Conservation (phyloP, 306 rosid genomes). For the Glycyrrhiza uralensis region DNA sequence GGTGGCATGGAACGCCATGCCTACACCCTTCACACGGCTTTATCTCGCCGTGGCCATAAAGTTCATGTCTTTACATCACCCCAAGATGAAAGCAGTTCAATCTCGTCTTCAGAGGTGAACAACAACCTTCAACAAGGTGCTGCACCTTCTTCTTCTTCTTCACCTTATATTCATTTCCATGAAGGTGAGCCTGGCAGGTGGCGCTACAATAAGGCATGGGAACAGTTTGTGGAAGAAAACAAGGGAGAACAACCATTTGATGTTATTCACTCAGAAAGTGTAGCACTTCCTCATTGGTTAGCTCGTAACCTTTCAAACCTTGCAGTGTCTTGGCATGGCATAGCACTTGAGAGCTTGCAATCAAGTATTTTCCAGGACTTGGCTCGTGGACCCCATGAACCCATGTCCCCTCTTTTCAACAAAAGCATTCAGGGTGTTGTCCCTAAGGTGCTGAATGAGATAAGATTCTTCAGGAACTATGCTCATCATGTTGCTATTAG, state of each 20-base stretch:
- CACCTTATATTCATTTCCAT: slow-evolving; percentile 70
- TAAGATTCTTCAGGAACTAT: slow-evolving; percentile 67
- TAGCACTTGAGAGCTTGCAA: slow-evolving; percentile 74
- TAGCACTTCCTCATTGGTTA: slow-evolving; percentile 65
- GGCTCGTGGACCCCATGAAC: slow-evolving; percentile 44
- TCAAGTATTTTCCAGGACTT: slow-evolving; percentile 73
- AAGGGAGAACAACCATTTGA: slow-evolving; percentile 44
- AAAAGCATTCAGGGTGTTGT: slow-evolving; percentile 45
- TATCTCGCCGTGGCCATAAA: slow-evolving; percentile 69
- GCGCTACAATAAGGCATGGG: slow-evolving; percentile 85
- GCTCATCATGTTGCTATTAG: slow-evolving; percentile 82
- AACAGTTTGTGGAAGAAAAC: slow-evolving; percentile 57
- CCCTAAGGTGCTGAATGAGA: slow-evolving; percentile 69
- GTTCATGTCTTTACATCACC: slow-evolving; percentile 81
- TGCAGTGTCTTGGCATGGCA: slow-evolving; percentile 86
- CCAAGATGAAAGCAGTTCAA: background rate
- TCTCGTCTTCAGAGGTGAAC: background rate
- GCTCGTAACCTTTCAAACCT: slow-evolving; percentile 60
- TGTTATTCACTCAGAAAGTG: slow-evolving; percentile 82
- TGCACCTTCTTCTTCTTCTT: slow-evolving; percentile 39
- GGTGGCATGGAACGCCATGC: slow-evolving; percentile 99
- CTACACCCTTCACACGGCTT: slow-evolving; percentile 68
- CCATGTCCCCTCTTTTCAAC: slow-evolving; percentile 55
- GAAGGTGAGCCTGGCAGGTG: slow-evolving; percentile 78
- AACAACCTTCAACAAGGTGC: background rate